Percentiles rank a stretch among this genome's conserved stretches.
These are phyloP conservation scores for Parietichytrium sp. DNA, from an alignment of 108 stramenopile genomes.

Conservation along the genomic window DNA sequence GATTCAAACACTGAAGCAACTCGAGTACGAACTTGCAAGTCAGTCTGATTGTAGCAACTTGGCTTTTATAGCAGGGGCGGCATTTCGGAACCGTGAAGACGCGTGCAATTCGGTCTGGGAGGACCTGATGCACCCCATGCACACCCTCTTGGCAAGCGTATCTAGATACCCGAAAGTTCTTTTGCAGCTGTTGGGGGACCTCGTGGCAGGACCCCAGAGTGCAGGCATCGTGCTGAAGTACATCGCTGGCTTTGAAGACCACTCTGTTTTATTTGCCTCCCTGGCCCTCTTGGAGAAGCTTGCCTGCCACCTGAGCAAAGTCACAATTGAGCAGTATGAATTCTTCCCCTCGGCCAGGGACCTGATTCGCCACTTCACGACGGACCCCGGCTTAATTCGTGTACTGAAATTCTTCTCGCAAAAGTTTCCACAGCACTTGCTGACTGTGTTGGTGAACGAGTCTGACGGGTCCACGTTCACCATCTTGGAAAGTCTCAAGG, in stretches of 20 bases:
- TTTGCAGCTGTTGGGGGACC: constrained; percentile 6
- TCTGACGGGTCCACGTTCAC: background rate
- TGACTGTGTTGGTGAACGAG: background rate
- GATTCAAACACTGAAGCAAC: no score
- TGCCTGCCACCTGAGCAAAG: background rate
- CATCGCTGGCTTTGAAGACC: background rate
- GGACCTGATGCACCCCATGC: background rate
- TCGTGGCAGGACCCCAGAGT: background rate
- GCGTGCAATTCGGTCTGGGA: constrained; percentile 8
- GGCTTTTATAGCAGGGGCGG: background rate
- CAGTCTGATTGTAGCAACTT: background rate
- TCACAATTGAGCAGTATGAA: background rate
- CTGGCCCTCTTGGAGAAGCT: background rate
- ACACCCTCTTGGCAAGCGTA: background rate
- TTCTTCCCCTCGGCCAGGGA: background rate
- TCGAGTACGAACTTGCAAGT: background rate
- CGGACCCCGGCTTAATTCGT: background rate
- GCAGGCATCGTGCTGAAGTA: background rate
- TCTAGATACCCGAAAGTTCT: background rate
- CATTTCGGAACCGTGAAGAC: background rate
- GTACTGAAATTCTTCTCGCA: background rate
- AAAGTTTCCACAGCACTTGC: constrained; percentile 8
- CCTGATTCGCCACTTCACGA: background rate
- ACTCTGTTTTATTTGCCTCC: background rate
- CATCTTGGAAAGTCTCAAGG: background rate